Evolutionary conservation across 2,329 filamentous ascomycete genomes (phyloP), one percentile per base, ranked within the genome.

Genomic region (Purpureocillium lavendulum): DNA sequence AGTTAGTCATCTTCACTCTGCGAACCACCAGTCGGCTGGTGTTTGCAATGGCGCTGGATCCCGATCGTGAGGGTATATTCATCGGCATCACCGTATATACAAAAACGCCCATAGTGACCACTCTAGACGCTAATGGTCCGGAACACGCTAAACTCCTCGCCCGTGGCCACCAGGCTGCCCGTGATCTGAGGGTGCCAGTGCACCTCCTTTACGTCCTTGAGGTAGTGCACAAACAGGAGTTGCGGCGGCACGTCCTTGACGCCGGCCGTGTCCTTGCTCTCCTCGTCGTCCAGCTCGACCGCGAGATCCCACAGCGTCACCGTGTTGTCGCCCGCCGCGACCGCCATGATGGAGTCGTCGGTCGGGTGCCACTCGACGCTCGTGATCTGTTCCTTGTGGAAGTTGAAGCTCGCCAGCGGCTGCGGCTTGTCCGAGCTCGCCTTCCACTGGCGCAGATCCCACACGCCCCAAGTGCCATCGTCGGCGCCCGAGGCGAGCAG

Each of bases 121-220:
- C 30, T 34, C 60, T 72, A 89, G 40, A 89, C 84, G 59, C 82
- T 87, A 56, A 90, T 90, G 2, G 85, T 89, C 60, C 84, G 81
- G 65, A 89, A 86, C 36, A 88, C 80, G 56, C 83, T 86, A 64
- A 98, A 96, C 62, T 82, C 82, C 55, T 88, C 84, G 9, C 92
- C 92, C 1, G 92, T 98, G 2, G 87, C 88, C 65, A 97, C 82
- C 45, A 97, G 66, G 28, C 80, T 81, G 24, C 92, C 92, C 1
- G 87, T 85, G 58, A 97, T 95, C 68, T 98, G 92, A 28, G 84
- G 85, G 66, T 97, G 90, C 90, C 92, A 98, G 66, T 98, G 92
- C 30, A 89, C 68, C 66, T 98, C 92, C 75, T 96, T 97, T 41
- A 88, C 88, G 52, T 87, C 82, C 54, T 94, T 84, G 69, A 94